Conservation (phyloP, 2,329 filamentous ascomycete species). For the Periglandula ipomoeae region DNA sequence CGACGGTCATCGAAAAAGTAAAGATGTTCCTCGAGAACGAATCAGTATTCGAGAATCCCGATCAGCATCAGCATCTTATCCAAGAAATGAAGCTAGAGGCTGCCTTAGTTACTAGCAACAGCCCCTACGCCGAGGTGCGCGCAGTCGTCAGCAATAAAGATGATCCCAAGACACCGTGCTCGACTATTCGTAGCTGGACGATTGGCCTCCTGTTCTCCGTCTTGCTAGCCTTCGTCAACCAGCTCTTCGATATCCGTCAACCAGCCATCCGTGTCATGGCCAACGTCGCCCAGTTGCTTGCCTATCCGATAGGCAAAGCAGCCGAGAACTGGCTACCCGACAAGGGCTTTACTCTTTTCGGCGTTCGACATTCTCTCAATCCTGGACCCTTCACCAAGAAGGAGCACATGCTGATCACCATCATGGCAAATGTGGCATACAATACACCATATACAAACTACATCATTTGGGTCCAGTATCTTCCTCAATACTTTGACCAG, state of each 20-base stretch:
- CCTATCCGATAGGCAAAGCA: slow-evolving; percentile 44
- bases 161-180: slow-evolving; percentile 37
- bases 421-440: slow-evolving; percentile 52
- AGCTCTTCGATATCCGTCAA: slow-evolving; percentile 48
- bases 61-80: slow-evolving; percentile 38
- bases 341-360: slow-evolving; percentile 36
- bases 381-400: slow-evolving; percentile 50
- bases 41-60: slow-evolving; percentile 32
- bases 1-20: slow-evolving; percentile 30
- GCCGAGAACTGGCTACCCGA: slow-evolving; percentile 43
- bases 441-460: slow-evolving; percentile 45
- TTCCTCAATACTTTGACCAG: slow-evolving; percentile 46
- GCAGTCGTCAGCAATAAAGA: slow-evolving; percentile 49
- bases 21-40: slow-evolving; percentile 34
- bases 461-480: slow-evolving; percentile 44
- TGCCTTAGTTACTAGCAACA: slow-evolving; percentile 44
- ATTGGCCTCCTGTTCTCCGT: slow-evolving; percentile 43
- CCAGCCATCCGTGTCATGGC: slow-evolving; percentile 44
- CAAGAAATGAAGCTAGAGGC: slow-evolving; percentile 47
- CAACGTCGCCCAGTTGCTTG: slow-evolving; percentile 47
- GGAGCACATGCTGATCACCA: slow-evolving; percentile 52
- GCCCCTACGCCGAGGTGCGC: slow-evolving; percentile 48
- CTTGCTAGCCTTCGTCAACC: slow-evolving; percentile 42
- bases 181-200: slow-evolving; percentile 45
- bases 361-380: slow-evolving; percentile 40